Percentiles rank a stretch among this genome's conserved stretches.
Evolutionary conservation across 768 basidiomycete species (phyloP).

Genomic region (Auricularia auricula-judae): DNA sequence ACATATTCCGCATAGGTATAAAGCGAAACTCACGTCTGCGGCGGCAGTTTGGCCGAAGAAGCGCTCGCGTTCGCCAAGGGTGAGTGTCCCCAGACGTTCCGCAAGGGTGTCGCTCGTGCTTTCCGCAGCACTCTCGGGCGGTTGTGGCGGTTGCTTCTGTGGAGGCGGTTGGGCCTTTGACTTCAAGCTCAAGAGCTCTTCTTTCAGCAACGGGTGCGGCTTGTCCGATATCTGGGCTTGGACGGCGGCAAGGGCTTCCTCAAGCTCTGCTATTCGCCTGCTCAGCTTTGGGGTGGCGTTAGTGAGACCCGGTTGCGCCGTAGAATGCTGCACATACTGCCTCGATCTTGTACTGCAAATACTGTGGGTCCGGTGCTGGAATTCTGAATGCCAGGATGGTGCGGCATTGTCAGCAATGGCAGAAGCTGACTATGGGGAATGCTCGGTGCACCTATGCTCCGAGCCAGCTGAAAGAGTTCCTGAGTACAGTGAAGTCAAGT

Average conservation of each 20-base stretch:
- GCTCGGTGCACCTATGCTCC: not conserved
- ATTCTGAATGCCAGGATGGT: not conserved
- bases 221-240: constrained; percentile 39
- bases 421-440: too few relatives aligned
- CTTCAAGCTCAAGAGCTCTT: constrained; percentile 66
- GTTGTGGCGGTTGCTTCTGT: too few relatives aligned
- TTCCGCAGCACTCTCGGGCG: not conserved
- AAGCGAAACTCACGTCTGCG: not conserved
- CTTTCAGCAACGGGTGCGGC: constrained; percentile 53
- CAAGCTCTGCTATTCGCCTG: constrained; percentile 33
- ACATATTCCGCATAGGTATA: not conserved
- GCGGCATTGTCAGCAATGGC: not conserved
- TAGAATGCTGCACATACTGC: not conserved
- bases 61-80: not conserved
- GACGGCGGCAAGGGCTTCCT: constrained; percentile 53
- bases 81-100: not conserved
- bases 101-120: not conserved
- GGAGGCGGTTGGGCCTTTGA: constrained; percentile 23
- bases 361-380: not conserved
- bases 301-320: not conserved
- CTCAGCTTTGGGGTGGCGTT: not conserved
- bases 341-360: not conserved
- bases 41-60: not conserved
- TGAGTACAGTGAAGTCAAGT: not conserved
- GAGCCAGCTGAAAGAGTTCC: not conserved